A percentile compares a stretch with the other conserved stretches of the same genome.
phyloP scores from a whole-genome alignment of 2,329 filamentous ascomycete species.

The Metarhizium anisopliae region DNA sequence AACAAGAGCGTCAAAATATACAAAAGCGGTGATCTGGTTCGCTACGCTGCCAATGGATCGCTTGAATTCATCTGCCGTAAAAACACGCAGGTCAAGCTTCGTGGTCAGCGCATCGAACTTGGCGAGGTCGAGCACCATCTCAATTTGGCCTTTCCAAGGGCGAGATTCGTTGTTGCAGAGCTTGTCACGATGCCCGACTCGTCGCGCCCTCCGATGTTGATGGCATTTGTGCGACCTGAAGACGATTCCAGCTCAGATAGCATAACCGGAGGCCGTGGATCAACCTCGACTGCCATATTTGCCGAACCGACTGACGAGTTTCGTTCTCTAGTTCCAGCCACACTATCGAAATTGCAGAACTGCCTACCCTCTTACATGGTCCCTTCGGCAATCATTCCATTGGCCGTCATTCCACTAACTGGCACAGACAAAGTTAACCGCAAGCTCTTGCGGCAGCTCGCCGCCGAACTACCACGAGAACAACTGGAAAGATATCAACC shows the following conservation, averaged over 20 bases:
- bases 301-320: too few species aligned
- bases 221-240: background rate
- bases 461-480: background rate
- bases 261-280: background rate
- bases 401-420: background rate
- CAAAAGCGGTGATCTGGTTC: constrained; percentile 2
- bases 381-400: background rate
- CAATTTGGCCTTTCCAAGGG: background rate
- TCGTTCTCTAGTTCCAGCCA: background rate
- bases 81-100: constrained; percentile 2
- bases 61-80: background rate
- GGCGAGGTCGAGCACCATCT: constrained; percentile 3
- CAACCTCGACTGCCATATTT: background rate
- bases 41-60: background rate
- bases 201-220: background rate
- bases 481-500: background rate
- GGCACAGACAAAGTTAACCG: constrained; percentile 1
- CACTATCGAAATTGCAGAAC: background rate
- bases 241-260: background rate
- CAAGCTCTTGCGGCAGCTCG: background rate
- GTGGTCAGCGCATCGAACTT: constrained; percentile 4
- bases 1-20: background rate
- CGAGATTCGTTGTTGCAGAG: background rate
- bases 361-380: constrained; percentile 5
- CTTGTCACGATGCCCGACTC: background rate